Base-by-base conservation (phyloP, 176 grass and related monocot genomes). In the Secale cereale region DNA sequence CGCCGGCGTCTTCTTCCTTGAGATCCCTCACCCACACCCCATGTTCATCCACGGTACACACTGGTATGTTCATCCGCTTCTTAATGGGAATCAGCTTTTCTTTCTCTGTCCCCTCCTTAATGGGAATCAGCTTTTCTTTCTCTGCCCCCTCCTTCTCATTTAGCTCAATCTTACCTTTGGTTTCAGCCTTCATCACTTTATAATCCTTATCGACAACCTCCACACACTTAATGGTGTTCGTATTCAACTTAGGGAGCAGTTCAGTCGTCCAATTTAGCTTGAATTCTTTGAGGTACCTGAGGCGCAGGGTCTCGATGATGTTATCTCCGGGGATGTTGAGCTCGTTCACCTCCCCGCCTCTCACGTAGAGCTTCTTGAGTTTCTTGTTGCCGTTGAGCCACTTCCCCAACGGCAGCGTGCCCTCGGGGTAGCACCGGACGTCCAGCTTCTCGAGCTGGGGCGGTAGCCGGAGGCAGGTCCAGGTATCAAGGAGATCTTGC, bases 301-400 rank as follows among this genome's bases (percentile, higher is more conserved):
- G 22, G n/a, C 88, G 84, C 3, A 90, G 29, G 7, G 8, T 83
- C 10, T 22, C 5, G 56, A 90, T 79, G 0, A 0, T 0, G 22
- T 45, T 83, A 8, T 9, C 3, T 1, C 1, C 0, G 3, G 31
- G 8, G 5, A 78, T 28, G 0, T 25, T 1, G 29, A 86, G 75
- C 0, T 0, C 3, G 25, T 59, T 0, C 31, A 86, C 8, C 2
- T 45, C 43, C 6, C 88, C 84, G 27, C 88, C 88, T 79, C 88
- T 90, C 17, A 86, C 70, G 59, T 90, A 90, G 0, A 90, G 74
- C 66, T 83, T 86, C 13, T 25, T 5, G 12, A 90, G 78, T 0
- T 33, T 72, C 1, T 3, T 8, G 1, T 1, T 7, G 1, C 2
- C 1, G 0, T 8, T 1, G 3, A 89, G 27, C 78, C 60, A 23